Evolutionary conservation across 352 stramenopile species (phyloP).

Genomic region (Pythium biforme): DNA sequence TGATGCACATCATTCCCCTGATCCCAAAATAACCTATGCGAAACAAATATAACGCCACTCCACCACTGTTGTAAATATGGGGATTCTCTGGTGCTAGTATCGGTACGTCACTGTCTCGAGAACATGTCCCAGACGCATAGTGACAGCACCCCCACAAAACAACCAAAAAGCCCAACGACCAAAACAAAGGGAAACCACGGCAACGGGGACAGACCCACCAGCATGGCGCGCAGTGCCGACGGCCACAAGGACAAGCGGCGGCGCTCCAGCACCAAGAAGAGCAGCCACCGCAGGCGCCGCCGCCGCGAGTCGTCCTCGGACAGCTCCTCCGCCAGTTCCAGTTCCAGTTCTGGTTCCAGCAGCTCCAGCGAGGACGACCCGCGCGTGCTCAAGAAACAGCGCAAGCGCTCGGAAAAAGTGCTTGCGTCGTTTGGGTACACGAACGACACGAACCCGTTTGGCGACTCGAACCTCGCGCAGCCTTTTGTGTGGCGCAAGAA

Average conservation of each 20-base stretch:
- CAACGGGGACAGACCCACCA: no score
- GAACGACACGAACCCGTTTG: conserved; percentile 99
- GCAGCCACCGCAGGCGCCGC: conserved; percentile 19
- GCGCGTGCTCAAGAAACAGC: conserved; percentile 53
- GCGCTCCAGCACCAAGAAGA: conserved; percentile 42
- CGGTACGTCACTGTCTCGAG: conserved; percentile 2
- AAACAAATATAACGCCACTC: conserved; percentile 29
- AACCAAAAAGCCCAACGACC: neutral
- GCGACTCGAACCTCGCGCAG: conserved; percentile 96
- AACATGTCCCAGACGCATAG: neutral
- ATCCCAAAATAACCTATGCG: conserved; percentile 24
- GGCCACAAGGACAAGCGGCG: conserved; percentile 24
- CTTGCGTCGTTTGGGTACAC: conserved; percentile 93
- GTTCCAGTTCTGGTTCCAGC: neutral
- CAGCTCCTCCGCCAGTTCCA: conserved; percentile 5
- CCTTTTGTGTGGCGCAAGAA: conserved; percentile 99
- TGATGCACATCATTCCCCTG: neutral
- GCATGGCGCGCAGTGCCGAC: conserved; percentile 27
- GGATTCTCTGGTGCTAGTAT: neutral
- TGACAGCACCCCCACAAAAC: neutral
- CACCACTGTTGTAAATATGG: neutral
- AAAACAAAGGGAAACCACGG: no score
- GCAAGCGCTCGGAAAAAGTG: conserved; percentile 75
- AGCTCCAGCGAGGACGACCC: conserved; percentile 32
- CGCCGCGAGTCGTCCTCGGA: no score